Percentiles rank a stretch among this genome's conserved stretches.
Evolutionary conservation across 805 yeast species (phyloP).

Genomic region (Helenozyma baotianmanensis): DNA sequence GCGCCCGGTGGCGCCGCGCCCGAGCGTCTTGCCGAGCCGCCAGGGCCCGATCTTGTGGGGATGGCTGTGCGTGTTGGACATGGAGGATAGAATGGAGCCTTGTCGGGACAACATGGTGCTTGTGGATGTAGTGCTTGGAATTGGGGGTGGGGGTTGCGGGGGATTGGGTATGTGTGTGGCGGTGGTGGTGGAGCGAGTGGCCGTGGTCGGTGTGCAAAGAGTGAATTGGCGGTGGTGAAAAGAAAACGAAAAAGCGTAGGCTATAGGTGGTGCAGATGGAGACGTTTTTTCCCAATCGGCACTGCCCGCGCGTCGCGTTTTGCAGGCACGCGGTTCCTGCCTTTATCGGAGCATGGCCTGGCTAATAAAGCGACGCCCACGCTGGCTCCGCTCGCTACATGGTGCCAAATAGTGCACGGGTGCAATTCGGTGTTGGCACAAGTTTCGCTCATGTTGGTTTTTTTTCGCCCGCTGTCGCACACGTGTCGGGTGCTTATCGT

Average conservation of each 20-base stretch:
- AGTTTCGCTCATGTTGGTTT: too few species aligned
- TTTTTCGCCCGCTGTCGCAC: too few species aligned
- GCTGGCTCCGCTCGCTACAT: too few species aligned
- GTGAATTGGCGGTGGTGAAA: neutral
- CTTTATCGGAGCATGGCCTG: too few species aligned
- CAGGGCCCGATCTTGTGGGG: constrained; percentile 71
- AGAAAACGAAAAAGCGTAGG: neutral
- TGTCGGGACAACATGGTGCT: constrained; percentile 42
- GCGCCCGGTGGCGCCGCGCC: constrained; percentile 80
- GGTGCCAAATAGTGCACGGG: too few species aligned
- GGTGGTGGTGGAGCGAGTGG: too few species aligned
- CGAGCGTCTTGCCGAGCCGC: constrained; percentile 73
- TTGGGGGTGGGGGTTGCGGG: neutral
- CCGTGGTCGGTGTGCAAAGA: neutral
- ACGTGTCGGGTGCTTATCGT: too few species aligned
- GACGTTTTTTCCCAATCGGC: constrained; percentile 2
- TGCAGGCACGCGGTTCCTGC: too few species aligned
- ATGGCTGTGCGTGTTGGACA: constrained; percentile 41
- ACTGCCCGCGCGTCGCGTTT: constrained; percentile 3
- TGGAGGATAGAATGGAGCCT: constrained; percentile 55
- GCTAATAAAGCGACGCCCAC: too few species aligned
- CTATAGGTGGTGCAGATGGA: too few species aligned
- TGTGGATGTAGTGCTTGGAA: too few species aligned
- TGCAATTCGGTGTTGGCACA: too few species aligned
- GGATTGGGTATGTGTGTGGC: neutral